Evolutionary conservation across 2,329 filamentous ascomycete species (phyloP).

Genomic region (Trichophyton equinum): DNA sequence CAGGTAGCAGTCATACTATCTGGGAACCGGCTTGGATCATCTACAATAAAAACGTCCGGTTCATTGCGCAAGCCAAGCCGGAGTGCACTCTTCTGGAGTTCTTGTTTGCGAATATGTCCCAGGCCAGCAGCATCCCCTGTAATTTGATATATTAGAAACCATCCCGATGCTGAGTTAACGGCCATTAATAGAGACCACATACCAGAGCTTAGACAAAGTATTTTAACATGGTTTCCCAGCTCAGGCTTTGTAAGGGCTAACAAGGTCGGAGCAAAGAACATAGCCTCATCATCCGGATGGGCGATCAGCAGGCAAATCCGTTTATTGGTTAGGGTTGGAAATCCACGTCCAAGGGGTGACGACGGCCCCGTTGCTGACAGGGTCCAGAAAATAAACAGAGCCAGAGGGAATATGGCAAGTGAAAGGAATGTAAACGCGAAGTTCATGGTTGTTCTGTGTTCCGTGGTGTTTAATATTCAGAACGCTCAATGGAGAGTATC

Average conservation of each 20-base stretch:
- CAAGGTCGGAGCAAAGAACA: constrained; percentile 93
- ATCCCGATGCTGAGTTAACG: background rate
- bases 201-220: constrained; percentile 83
- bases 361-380: constrained; percentile 27
- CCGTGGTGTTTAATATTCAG: background rate
- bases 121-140: constrained; percentile 74
- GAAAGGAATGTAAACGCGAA: constrained; percentile 14
- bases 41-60: constrained; percentile 75
- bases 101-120: constrained; percentile 67
- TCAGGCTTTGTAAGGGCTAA: constrained; percentile 69
- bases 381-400: constrained; percentile 34
- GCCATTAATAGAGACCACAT: constrained; percentile 13
- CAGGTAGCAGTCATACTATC: constrained; percentile 79
- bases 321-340: constrained; percentile 62
- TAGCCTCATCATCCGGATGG: constrained; percentile 96
- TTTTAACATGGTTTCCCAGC: constrained; percentile 81
- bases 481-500: background rate
- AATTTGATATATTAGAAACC: background rate
- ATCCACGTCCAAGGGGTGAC: constrained; percentile 27
- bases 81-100: constrained; percentile 69
- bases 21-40: constrained; percentile 62
- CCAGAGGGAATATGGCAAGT: constrained; percentile 26
- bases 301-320: constrained; percentile 86
- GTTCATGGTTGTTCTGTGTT: background rate
- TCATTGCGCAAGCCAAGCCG: constrained; percentile 60